Evolutionary conservation across 2,329 filamentous ascomycete genomes (phyloP), one percentile per base, ranked within the genome.

Genomic region (Stemphylium lycopersici): DNA sequence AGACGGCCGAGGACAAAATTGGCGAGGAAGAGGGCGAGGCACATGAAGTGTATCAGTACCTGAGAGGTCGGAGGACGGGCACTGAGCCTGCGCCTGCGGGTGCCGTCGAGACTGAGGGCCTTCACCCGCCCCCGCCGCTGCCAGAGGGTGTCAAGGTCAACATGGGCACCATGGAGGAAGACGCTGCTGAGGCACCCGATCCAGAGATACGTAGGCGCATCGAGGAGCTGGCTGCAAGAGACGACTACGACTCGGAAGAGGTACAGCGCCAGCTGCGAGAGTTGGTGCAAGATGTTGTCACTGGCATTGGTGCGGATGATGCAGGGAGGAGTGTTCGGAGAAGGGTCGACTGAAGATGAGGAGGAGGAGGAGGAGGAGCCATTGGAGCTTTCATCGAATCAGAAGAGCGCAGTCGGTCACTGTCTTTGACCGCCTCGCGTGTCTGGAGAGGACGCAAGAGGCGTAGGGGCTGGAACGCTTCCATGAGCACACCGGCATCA

Each of bases 181-280:
- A 73, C 11, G 63, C 74, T 76, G 62, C 80, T 1, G 81, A 81
- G 34, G 86, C 87, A 53, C 84, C 88, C 7, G 92, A 98, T 70
- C 87, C 90, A 1, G 92, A 93, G 63, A 91, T 99, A 63, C 86
- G 89, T 69, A 82, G 89, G 62, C 84, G 90, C 48, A 98, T 99
- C 69, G 92, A 98, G 68, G 90, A 96, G 75, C 78, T 99, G 55
- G 93, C 95, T 2, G 83, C 88, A 32, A 83, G 91, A 36, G 87
- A 89, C 20, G 92, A 98, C 69, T 96, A 97, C 67, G 82, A 93
- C 65, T 89, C 87, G 4, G 87, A 90, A 48, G 86, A 89, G 55
- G 90, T 90, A 3, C 95, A 99, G 76, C 84, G 83, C 18, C 87
- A 93, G 70, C 77, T 99, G 67, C 84, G 92, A 56, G 83, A 85